These are phyloP conservation scores for Oryza glaberrima DNA, from an alignment of 176 grass and related monocot genomes.

Conservation along the genomic window DNA sequence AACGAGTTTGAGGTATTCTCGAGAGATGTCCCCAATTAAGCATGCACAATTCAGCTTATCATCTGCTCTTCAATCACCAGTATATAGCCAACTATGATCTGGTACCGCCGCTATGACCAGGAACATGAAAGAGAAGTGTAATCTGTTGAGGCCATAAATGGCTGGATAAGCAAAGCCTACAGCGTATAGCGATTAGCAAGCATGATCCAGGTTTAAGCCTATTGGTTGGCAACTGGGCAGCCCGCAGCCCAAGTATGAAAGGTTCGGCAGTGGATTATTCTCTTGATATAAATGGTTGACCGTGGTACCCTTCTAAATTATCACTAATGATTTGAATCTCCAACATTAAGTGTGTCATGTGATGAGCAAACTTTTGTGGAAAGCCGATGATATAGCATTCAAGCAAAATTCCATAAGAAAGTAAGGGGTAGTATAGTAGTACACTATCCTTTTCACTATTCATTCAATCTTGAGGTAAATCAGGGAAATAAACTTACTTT, in stretches of 20 bases:
- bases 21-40: not conserved
- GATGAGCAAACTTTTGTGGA: not conserved
- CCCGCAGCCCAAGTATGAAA: not conserved
- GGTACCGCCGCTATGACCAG: not conserved
- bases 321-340: not conserved
- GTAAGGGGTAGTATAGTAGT: not conserved
- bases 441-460: not conserved
- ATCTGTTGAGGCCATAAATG: conserved; percentile 13
- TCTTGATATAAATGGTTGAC: conserved; percentile 4
- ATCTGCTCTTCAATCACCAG: not conserved
- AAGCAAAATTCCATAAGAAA: conserved; percentile 23
- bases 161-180: not conserved
- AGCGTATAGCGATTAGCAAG: not conserved
- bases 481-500: conserved; percentile 52
- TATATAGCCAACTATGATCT: not conserved
- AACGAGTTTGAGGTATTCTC: not conserved
- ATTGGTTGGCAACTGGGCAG: not conserved
- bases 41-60: not conserved
- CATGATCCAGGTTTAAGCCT: not conserved
- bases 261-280: not conserved
- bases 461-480: conserved; percentile 28
- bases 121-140: not conserved
- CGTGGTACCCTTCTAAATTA: not conserved
- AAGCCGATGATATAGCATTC: not conserved
- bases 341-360: not conserved